Conservation (phyloP, 164 flowering plant species). For the Houttuynia cordata region DNA sequence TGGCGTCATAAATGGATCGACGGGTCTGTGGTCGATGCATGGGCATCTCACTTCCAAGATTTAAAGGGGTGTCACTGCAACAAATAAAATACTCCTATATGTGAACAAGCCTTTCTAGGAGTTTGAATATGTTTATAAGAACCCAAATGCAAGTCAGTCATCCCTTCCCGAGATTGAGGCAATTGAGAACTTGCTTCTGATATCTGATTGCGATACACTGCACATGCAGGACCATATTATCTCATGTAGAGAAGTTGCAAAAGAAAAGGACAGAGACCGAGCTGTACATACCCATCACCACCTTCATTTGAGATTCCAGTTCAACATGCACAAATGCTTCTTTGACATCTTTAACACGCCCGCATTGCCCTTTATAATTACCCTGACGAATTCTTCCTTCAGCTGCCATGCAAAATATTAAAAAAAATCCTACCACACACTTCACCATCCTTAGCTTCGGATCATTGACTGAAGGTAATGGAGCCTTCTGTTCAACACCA, state of each 20-base stretch:
- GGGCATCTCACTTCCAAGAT: constrained; percentile 87
- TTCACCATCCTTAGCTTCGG: constrained; percentile 97
- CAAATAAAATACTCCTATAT: no score
- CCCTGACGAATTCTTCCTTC: constrained; percentile 78
- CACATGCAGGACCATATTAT: no score
- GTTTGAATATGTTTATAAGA: not conserved
- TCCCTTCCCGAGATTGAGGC: constrained; percentile 53
- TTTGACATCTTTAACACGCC: constrained; percentile 69
- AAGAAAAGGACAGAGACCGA: no score
- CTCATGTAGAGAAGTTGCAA: no score
- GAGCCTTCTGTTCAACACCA: constrained; percentile 95
- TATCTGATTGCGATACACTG: constrained; percentile 66
- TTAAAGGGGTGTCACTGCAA: constrained; percentile 47
- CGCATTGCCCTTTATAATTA: constrained; percentile 81
- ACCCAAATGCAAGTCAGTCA: constrained; percentile 2
- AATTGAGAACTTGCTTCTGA: constrained; percentile 59
- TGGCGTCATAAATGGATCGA: constrained; percentile 88
- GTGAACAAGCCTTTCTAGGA: not conserved
- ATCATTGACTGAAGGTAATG: constrained; percentile 87
- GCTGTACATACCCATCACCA: constrained; percentile 68
- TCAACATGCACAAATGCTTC: constrained; percentile 71
- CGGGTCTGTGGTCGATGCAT: constrained; percentile 95
- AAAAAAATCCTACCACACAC: constrained; percentile 60
- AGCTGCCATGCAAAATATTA: no score
- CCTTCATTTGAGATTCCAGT: constrained; percentile 88